phyloP scores from a whole-genome alignment of 805 yeast species.

The Saturnispora galanensis region DNA sequence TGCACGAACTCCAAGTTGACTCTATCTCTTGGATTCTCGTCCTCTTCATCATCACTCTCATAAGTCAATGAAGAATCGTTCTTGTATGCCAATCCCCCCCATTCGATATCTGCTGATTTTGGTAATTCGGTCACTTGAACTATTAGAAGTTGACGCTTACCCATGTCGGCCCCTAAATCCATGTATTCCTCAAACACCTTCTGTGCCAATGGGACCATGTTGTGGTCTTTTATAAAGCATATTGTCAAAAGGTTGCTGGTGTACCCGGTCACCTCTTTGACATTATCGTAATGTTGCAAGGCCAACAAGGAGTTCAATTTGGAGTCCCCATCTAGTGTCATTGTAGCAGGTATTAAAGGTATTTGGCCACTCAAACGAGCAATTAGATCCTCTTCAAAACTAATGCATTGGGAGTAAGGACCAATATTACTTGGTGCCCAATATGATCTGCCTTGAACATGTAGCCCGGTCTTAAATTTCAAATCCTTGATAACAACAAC shows the following conservation, averaged over 20 bases:
- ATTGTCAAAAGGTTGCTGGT: conserved; percentile 36
- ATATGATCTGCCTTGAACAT: conserved; percentile 85
- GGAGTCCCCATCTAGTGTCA: conserved; percentile 36
- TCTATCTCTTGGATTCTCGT: conserved; percentile 19
- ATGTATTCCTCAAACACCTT: conserved; percentile 39
- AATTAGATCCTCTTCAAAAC: conserved; percentile 37
- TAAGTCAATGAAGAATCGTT: conserved; percentile 32
- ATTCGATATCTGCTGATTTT: conserved; percentile 54
- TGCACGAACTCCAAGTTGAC: conserved; percentile 36
- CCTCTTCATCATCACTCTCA: conserved; percentile 29
- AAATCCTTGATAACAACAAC: conserved; percentile 36
- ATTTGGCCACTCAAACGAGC: conserved; percentile 84
- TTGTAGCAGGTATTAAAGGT: conserved; percentile 64
- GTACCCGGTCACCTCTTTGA: conserved; percentile 45
- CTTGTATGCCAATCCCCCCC: conserved; percentile 57
- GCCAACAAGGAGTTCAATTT: conserved; percentile 40
- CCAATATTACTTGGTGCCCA: conserved; percentile 99
- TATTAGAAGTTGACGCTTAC: conserved; percentile 32
- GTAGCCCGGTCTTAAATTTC: conserved; percentile 54
- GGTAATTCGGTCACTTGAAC: conserved; percentile 54
- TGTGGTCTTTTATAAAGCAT: conserved; percentile 41
- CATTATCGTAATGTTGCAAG: conserved; percentile 63
- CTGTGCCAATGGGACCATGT: conserved; percentile 24
- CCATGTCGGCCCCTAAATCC: conserved; percentile 12
- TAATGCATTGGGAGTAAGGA: conserved; percentile 84